These are phyloP conservation scores for Trichocomaceae sp. DNA, from an alignment of 2,329 filamentous ascomycete genomes.

Conservation along the genomic window DNA sequence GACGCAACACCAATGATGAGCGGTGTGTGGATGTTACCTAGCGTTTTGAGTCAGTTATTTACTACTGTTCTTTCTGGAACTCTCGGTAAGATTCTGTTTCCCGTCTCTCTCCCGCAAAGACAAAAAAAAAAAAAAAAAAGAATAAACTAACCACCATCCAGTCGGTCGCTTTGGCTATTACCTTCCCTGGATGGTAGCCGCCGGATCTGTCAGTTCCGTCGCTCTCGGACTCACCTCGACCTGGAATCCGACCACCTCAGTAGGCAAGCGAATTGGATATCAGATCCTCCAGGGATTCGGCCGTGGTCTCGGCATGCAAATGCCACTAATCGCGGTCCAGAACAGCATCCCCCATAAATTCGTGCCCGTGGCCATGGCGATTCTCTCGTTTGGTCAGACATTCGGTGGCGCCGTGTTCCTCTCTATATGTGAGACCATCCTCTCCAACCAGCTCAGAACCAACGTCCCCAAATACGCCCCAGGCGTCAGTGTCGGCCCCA, in stretches of 20 bases:
- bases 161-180: conserved; percentile 20
- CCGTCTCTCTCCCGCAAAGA: too few relatives aligned
- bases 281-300: conserved; percentile 20
- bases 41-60: conserved; percentile 5
- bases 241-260: conserved; percentile 20
- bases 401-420: conserved; percentile 35
- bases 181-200: conserved; percentile 22
- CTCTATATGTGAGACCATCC: conserved; percentile 33
- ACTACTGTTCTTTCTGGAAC: conserved; percentile 4
- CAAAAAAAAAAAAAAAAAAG: too few relatives aligned
- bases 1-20: conserved; percentile 19
- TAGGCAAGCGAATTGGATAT: conserved; percentile 21
- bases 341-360: conserved; percentile 26
- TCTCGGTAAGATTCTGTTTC: conserved; percentile 22
- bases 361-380: conserved; percentile 29
- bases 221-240: conserved; percentile 28
- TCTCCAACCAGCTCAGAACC: conserved; percentile 28
- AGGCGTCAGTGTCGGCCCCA: conserved; percentile 20
- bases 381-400: conserved; percentile 33
- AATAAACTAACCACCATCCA: conserved; percentile 12
- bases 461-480: conserved; percentile 26
- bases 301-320: conserved; percentile 23
- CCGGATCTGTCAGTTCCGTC: conserved; percentile 21
- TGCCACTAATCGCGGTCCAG: conserved; percentile 31
- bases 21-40: conserved; percentile 13